Evolutionary conservation across 805 yeast species (phyloP).

Genomic region (Pichia deserticola): DNA sequence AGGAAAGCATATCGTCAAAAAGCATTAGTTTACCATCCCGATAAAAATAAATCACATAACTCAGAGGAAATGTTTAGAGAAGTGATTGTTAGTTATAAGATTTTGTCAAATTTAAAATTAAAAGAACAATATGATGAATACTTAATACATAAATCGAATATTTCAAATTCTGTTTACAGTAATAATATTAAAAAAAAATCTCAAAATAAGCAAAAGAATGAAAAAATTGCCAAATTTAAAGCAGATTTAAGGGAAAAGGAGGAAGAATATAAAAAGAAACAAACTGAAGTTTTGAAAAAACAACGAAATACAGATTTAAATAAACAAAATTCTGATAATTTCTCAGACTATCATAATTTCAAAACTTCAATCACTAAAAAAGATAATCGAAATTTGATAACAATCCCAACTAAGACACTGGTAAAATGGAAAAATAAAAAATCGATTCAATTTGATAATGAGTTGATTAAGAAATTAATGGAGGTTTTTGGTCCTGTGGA

Average conservation of each 20-base stretch:
- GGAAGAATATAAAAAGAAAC: neutral
- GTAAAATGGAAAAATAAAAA: constrained; percentile 41
- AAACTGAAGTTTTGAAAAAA: neutral
- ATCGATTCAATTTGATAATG: constrained; percentile 28
- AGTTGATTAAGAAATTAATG: constrained; percentile 34
- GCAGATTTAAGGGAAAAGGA: constrained; percentile 3
- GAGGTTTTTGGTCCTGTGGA: constrained; percentile 36
- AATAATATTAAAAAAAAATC: no score
- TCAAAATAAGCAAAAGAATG: no score
- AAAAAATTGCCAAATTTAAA: neutral
- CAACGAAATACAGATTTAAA: neutral
- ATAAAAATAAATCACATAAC: constrained; percentile 24
- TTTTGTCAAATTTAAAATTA: constrained; percentile 16
- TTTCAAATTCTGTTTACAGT: no score
- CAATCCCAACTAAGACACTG: neutral
- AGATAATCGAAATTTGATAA: constrained; percentile 15
- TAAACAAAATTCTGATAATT: constrained; percentile 1
- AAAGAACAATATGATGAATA: neutral
- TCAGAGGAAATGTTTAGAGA: constrained; percentile 25
- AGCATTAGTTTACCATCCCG: constrained; percentile 30
- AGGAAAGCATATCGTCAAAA: constrained; percentile 25
- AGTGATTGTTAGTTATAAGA: constrained; percentile 21
- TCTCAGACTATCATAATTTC: no score
- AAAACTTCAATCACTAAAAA: neutral
- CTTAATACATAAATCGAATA: neutral